Evolutionary conservation across 1,139 yeast species (phyloP), one percentile per base, ranked within the genome.

Genomic region (Debaryomyces fabryi): DNA sequence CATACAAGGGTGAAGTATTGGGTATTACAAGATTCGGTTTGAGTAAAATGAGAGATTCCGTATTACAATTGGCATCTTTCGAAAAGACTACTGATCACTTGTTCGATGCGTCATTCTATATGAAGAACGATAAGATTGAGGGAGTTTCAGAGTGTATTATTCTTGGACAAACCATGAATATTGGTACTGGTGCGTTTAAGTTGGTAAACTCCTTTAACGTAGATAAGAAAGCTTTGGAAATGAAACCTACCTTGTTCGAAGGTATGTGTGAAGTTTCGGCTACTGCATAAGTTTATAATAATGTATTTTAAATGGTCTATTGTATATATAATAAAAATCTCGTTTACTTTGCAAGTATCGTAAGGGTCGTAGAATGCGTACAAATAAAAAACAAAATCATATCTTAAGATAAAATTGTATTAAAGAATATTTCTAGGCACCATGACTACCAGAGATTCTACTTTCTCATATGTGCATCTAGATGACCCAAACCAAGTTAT

Each of bases 141-240:
- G 99, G 99, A 71, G 99, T 95, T 20, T 87, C 96, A 32, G 99
- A 95, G 69, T 90, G 99, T 74, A 93, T 95, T 61, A 95, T 95
- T 60, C 78, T 95, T 58, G 99, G 99, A 32, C 98, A 93, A 73
- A 89, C 97, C 47, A 93, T 93, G 97, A 82, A 88, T 49, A 86
- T 95, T 57, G 99, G 99, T 65, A 95, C 99, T 3, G 99, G 99
- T 53, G 87, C 98, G 0, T 92, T 95, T 77, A 88, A 91, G 65
- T 79, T 93, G 62, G 88, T 87, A 10, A 83, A 85, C 55, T 74
- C 81, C 46, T 80, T 84, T 4, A 68, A 74, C 44, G 69, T 76
- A 42, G 75, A 71, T 24, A 68, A 70, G 36, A 69, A 68, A 49
- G 78, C 74, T 29, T 69, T 86, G 58, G 62, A 63, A 41, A 74